These are phyloP conservation scores for Huntiella bhutanensis DNA, from an alignment of 2,329 filamentous ascomycete genomes.

Conservation along the genomic window DNA sequence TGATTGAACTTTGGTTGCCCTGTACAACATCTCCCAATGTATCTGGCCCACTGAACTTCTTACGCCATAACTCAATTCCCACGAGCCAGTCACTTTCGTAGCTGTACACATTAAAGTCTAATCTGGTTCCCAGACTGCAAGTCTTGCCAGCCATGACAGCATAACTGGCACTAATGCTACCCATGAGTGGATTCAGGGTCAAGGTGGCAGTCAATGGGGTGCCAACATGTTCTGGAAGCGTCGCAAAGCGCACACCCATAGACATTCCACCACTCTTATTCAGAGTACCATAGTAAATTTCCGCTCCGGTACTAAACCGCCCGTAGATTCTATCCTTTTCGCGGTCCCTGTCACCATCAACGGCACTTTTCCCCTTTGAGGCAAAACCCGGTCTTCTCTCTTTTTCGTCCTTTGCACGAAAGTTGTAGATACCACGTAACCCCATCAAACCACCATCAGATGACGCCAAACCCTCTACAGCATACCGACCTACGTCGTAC, in stretches of 20 bases:
- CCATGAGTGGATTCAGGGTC: slow-evolving; percentile 86
- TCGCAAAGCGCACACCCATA: slow-evolving; percentile 74
- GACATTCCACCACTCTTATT: slow-evolving; percentile 91
- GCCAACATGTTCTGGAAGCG: slow-evolving; percentile 58
- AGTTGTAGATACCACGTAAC: slow-evolving; percentile 81
- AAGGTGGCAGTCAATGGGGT: slow-evolving; percentile 88
- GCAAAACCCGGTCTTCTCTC: background rate
- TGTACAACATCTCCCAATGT: slow-evolving; percentile 8
- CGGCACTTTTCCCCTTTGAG: background rate
- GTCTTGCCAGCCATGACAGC: slow-evolving; percentile 71
- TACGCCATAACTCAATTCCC: slow-evolving; percentile 83
- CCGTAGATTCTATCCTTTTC: slow-evolving; percentile 50
- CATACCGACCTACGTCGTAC: slow-evolving; percentile 75
- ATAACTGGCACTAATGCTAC: slow-evolving; percentile 79
- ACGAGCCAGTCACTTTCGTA: slow-evolving; percentile 91
- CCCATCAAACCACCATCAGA: slow-evolving; percentile 84
- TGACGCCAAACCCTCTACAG: slow-evolving; percentile 74
- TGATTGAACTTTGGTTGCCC: background rate
- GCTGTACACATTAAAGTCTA: slow-evolving; percentile 96
- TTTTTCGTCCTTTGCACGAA: slow-evolving; percentile 48
- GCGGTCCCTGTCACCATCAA: slow-evolving; percentile 31
- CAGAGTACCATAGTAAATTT: slow-evolving; percentile 85
- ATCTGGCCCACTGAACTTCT: slow-evolving; percentile 25
- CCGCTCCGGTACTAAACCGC: slow-evolving; percentile 75
- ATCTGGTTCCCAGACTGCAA: slow-evolving; percentile 70